A percentile compares a stretch with the other conserved stretches of the same genome.
Conservation (phyloP, 2,329 filamentous ascomycete species). For the Pyrenophora teres region DNA sequence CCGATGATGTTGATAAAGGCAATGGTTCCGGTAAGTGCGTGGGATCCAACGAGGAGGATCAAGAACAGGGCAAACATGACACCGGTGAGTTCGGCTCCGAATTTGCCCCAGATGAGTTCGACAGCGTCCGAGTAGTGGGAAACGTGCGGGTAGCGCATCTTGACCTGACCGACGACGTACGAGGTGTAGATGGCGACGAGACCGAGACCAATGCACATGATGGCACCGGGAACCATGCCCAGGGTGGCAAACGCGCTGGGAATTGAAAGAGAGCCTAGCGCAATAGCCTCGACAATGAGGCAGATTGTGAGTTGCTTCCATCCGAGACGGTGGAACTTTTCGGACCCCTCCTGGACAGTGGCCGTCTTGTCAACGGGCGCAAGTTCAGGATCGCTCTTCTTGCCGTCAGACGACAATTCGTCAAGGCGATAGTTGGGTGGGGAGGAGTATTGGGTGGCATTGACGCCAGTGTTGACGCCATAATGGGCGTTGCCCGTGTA, state of each 20-base stretch:
- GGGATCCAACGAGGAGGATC: constrained; percentile 69
- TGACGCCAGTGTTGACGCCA: constrained; percentile 1
- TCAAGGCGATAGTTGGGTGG: constrained; percentile 31
- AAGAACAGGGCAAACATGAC: constrained; percentile 56
- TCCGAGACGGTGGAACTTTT: constrained; percentile 51
- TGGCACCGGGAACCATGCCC: constrained; percentile 54
- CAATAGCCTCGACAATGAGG: constrained; percentile 57
- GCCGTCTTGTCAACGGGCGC: constrained; percentile 37
- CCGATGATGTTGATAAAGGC: constrained; percentile 68
- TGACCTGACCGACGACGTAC: constrained; percentile 66
- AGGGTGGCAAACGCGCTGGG: constrained; percentile 53
- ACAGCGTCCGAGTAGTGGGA: constrained; percentile 73
- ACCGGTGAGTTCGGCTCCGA: constrained; percentile 58
- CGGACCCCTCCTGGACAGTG: constrained; percentile 44
- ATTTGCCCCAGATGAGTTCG: constrained; percentile 63
- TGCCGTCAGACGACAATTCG: constrained; percentile 32
- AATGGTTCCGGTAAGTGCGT: constrained; percentile 72
- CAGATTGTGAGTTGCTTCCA: constrained; percentile 59
- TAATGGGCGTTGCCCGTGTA: constrained; percentile 11
- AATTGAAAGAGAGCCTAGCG: constrained; percentile 54
- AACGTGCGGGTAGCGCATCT: constrained; percentile 63
- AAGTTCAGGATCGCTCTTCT: constrained; percentile 43
- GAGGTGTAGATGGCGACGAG: constrained; percentile 66
- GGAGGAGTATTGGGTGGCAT: constrained; percentile 11
- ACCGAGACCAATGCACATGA: constrained; percentile 56